These are phyloP conservation scores for Naganishia kalamii DNA, from an alignment of 768 basidiomycete species.

Conservation along the genomic window DNA sequence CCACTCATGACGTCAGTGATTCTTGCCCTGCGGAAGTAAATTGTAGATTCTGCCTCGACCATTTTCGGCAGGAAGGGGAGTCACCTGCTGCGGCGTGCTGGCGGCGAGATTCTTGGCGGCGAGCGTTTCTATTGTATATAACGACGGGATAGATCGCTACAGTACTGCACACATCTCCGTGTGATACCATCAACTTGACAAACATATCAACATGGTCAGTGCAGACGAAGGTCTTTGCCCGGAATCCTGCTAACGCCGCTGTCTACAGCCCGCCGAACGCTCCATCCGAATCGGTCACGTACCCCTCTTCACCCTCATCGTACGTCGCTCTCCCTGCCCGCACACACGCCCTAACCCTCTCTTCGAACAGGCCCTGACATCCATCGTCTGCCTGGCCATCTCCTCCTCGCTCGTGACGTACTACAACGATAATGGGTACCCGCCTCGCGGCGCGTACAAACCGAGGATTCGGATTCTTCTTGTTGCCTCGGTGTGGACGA, in stretches of 20 bases:
- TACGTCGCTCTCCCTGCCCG: background rate
- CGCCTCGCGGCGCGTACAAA: conserved; percentile 31
- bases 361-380: conserved; percentile 27
- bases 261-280: conserved; percentile 27
- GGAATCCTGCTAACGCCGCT: too few relatives aligned
- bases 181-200: too few relatives aligned
- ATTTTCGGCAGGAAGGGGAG: background rate
- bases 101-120: too few relatives aligned
- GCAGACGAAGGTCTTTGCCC: too few relatives aligned
- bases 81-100: too few relatives aligned
- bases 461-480: conserved; percentile 46
- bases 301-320: conserved; percentile 34
- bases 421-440: conserved; percentile 31
- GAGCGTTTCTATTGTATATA: background rate
- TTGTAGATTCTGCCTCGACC: background rate
- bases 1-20: background rate
- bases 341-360: background rate
- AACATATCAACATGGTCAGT: background rate
- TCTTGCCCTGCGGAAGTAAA: background rate
- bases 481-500: conserved; percentile 39
- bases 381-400: conserved; percentile 43
- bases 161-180: too few relatives aligned
- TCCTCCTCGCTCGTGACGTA: conserved; percentile 34
- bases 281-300: conserved; percentile 35
- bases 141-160: background rate